A percentile compares a stretch with the other conserved stretches of the same genome.
These are phyloP conservation scores for Puccinia triticina DNA, from an alignment of 1,284 basidiomycete species.

Conservation along the genomic window DNA sequence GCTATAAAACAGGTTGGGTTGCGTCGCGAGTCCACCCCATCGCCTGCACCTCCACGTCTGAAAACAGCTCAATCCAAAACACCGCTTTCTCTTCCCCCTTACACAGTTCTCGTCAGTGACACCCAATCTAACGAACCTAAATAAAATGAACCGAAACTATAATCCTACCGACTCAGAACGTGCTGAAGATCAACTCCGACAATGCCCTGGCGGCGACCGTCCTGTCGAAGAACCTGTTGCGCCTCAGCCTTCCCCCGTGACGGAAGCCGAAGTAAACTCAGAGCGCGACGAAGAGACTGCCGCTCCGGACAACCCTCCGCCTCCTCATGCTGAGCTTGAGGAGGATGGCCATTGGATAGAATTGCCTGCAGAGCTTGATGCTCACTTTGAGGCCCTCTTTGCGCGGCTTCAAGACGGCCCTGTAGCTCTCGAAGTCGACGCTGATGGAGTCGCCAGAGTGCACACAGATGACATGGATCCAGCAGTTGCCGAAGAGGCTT, in stretches of 20 bases:
- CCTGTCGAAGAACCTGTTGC: constrained; percentile 13
- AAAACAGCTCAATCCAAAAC: not conserved
- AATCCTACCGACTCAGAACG: not conserved
- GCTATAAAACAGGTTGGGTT: too few relatives aligned
- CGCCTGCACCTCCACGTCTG: not conserved
- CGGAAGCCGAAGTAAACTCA: too few relatives aligned
- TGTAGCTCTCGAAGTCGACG: not conserved
- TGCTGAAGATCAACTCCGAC: not conserved
- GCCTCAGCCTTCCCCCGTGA: not conserved
- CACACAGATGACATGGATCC: not conserved
- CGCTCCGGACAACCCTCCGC: not conserved
- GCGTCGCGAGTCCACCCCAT: too few relatives aligned
- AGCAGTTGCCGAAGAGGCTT: not conserved
- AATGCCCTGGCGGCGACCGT: not conserved
- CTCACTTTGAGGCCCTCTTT: not conserved
- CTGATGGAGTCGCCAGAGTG: not conserved
- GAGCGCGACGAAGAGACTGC: not conserved
- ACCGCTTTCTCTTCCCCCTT: not conserved
- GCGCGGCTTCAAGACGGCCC: not conserved
- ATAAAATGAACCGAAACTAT: not conserved
- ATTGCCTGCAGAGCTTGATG: not conserved
- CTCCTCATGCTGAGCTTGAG: not conserved
- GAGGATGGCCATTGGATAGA: not conserved
- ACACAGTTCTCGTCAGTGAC: not conserved
- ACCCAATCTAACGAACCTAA: not conserved